Percentiles rank a stretch among this genome's conserved stretches.
These are phyloP conservation scores for Trypanosomatidae sp. DNA, from an alignment of 208 protist genomes.

Conservation along the genomic window DNA sequence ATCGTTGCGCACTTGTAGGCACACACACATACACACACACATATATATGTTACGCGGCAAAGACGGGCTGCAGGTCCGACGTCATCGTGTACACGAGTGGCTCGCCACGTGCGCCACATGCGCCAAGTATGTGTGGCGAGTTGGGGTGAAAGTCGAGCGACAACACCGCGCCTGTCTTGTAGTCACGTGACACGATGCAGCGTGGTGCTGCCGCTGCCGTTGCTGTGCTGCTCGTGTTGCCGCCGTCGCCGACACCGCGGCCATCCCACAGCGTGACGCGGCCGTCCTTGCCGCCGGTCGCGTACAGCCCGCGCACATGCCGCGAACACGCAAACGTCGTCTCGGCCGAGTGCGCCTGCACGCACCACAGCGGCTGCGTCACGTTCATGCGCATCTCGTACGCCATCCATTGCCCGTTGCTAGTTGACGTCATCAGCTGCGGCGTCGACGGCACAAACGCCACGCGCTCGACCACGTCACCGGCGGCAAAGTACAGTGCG, in stretches of 20 bases:
- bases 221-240: neutral
- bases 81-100: constrained; percentile 88
- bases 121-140: constrained; percentile 76
- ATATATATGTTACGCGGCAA: too few species aligned
- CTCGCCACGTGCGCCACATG: constrained; percentile 58
- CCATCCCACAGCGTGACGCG: constrained; percentile 82
- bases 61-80: constrained; percentile 45
- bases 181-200: constrained; percentile 47
- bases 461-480: constrained; percentile 54
- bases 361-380: constrained; percentile 24
- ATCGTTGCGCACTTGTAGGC: too few species aligned
- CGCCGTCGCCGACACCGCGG: constrained; percentile 4
- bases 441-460: constrained; percentile 28
- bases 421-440: constrained; percentile 56
- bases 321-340: constrained; percentile 65
- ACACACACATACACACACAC: too few species aligned
- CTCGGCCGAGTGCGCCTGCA: constrained; percentile 54
- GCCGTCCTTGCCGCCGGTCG: constrained; percentile 83
- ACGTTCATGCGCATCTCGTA: constrained; percentile 64
- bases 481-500: constrained; percentile 34
- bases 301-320: constrained; percentile 62
- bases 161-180: constrained; percentile 75
- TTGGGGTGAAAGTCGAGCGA: constrained; percentile 79
- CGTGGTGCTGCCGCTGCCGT: constrained; percentile 3
- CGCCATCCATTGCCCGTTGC: constrained; percentile 29